phyloP scores from a whole-genome alignment of 2,329 filamentous ascomycete genomes.

The Alternaria longipes region DNA sequence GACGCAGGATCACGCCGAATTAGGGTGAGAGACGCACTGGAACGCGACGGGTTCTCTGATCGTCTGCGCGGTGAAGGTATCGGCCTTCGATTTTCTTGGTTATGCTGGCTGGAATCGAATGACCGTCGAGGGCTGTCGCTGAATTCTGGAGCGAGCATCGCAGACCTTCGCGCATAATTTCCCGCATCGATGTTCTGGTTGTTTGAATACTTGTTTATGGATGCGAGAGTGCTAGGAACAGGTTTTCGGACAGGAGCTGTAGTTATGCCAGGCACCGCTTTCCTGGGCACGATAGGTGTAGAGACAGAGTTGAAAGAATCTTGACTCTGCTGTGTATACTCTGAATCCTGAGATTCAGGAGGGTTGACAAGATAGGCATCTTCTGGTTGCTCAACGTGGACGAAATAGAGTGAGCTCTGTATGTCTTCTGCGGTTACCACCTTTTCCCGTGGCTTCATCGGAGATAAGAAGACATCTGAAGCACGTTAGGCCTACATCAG shows the following conservation, averaged over 20 bases:
- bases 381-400: slow-evolving; percentile 78
- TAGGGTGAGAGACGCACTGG: slow-evolving; percentile 54
- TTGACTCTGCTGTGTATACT: slow-evolving; percentile 20
- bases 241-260: slow-evolving; percentile 37
- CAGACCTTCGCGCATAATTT: slow-evolving; percentile 26
- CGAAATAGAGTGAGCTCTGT: slow-evolving; percentile 86
- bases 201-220: slow-evolving; percentile 35
- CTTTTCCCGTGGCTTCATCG: slow-evolving; percentile 86
- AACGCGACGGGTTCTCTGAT: slow-evolving; percentile 23
- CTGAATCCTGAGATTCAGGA: slow-evolving; percentile 22
- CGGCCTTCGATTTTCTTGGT: slow-evolving; percentile 34
- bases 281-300: slow-evolving; percentile 40
- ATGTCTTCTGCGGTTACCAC: slow-evolving; percentile 90
- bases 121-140: slow-evolving; percentile 34
- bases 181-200: slow-evolving; percentile 41
- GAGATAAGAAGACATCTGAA: slow-evolving; percentile 88
- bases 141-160: slow-evolving; percentile 27
- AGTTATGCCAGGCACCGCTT: slow-evolving; percentile 33
- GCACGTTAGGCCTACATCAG: slow-evolving; percentile 25
- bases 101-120: slow-evolving; percentile 32
- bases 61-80: slow-evolving; percentile 32
- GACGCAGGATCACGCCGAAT: slow-evolving; percentile 61
- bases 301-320: slow-evolving; percentile 20
- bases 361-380: slow-evolving; percentile 49
- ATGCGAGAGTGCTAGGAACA: slow-evolving; percentile 38